phyloP scores from a whole-genome alignment of 306 rosid species.

The Vicia faba region DNA sequence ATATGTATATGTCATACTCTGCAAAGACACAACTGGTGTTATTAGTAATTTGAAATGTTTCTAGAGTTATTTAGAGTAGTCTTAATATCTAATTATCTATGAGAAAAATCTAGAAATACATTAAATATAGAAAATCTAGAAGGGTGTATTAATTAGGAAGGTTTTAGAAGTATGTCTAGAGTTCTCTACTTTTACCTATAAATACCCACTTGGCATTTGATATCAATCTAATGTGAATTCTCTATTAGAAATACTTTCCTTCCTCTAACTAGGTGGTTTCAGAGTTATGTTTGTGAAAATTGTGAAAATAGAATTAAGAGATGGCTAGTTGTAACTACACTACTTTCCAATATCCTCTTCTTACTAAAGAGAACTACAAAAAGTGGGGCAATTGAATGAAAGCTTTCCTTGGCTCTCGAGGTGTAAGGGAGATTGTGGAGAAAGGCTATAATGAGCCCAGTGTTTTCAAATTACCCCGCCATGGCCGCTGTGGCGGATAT shows the following conservation, averaged over 20 bases:
- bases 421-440: background rate
- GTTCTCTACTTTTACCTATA: background rate
- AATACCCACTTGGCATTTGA: background rate
- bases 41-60: background rate
- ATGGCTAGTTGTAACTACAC: background rate
- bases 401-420: background rate
- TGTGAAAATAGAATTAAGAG: background rate
- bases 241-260: background rate
- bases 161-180: background rate
- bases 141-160: background rate
- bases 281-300: background rate
- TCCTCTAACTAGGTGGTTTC: background rate
- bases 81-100: background rate
- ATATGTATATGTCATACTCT: background rate
- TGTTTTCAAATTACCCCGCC: no score
- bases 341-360: background rate
- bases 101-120: background rate
- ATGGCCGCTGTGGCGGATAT: no score
- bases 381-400: background rate
- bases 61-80: background rate
- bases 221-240: background rate
- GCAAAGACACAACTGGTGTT: background rate
- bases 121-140: background rate
- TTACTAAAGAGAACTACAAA: background rate
- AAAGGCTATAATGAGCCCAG: background rate